Conservation (phyloP, 768 basidiomycete genomes). For the Rhodotorula sphaerocarpa region DNA sequence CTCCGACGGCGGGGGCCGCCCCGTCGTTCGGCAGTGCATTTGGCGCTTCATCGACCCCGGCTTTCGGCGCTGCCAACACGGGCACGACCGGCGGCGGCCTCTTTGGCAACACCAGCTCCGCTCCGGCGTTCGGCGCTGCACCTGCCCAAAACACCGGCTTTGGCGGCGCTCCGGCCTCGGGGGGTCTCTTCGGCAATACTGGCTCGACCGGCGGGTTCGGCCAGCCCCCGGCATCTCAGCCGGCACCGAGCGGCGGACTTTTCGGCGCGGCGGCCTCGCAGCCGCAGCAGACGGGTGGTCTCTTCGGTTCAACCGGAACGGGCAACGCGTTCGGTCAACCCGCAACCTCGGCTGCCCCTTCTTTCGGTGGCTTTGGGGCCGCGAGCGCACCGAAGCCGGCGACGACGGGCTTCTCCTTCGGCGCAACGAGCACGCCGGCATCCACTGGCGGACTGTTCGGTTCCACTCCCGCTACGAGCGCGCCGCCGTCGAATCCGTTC, state of each 20-base stretch:
- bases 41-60: constrained; percentile 30
- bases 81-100: constrained; percentile 10
- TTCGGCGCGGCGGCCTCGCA: constrained; percentile 20
- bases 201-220: constrained; percentile 14
- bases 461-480: constrained; percentile 6
- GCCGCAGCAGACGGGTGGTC: constrained; percentile 20
- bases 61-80: constrained; percentile 21
- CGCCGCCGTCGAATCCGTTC: constrained; percentile 19
- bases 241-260: constrained; percentile 15
- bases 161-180: neutral
- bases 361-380: constrained; percentile 27
- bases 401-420: constrained; percentile 28
- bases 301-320: constrained; percentile 14
- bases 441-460: constrained; percentile 41
- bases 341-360: constrained; percentile 41
- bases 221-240: constrained; percentile 25
- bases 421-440: constrained; percentile 1
- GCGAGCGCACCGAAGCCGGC: constrained; percentile 17
- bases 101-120: constrained; percentile 5
- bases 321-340: constrained; percentile 25
- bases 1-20: constrained; percentile 42
- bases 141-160: constrained; percentile 16
- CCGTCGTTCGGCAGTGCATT: constrained; percentile 10
- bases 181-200: constrained; percentile 3
- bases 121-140: constrained; percentile 19